Evolutionary conservation across 345 rosid genomes (phyloP), one percentile per base, ranked within the genome.

Genomic region (Populus alba): DNA sequence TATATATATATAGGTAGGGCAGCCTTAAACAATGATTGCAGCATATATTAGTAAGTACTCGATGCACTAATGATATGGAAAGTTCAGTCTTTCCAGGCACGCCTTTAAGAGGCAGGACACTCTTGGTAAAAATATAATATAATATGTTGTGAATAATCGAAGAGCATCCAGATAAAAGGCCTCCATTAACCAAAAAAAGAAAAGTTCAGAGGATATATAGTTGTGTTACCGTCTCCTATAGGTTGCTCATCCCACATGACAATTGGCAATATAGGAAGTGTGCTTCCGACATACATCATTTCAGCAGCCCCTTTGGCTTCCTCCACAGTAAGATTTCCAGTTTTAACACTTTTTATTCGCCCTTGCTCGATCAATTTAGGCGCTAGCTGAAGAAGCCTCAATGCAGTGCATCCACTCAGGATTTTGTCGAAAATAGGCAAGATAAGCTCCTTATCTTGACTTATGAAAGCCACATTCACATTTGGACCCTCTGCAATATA

Each of bases 271-370:
- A 91, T 1, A 4, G 92, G 92, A 68, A 91, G 90, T 23, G 92
- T 89, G 88, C 95, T 91, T 59, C 95, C 93, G 6, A 89, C 82
- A 71, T 77, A 89, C 93, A 90, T 89, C 91, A 91, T 89, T 80
- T 89, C 93, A 16, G 83, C 82, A 0, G 86, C 83, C 18, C 76
- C 75, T 78, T 88, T 91, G 57, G 87, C 95, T 77, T 91, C 89
- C 70, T 86, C 83, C 15, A 80, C 81, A 0, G 86, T 86, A 41
- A 91, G 78, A 72, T 81, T 85, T 29, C 41, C 76, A 13, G 84
- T 88, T 71, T 80, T 87, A 41, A 88, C 80, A 45, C 86, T 66
- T 63, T 83, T 89, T 74, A 91, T 75, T 27, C 49, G 69, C 78
- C 93, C 92, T 76, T 80, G 87, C 80, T 89, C 87, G 0, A 88